Base-by-base conservation (phyloP, 148 eudicot species). In the Amaranthus hypochondriacus region DNA sequence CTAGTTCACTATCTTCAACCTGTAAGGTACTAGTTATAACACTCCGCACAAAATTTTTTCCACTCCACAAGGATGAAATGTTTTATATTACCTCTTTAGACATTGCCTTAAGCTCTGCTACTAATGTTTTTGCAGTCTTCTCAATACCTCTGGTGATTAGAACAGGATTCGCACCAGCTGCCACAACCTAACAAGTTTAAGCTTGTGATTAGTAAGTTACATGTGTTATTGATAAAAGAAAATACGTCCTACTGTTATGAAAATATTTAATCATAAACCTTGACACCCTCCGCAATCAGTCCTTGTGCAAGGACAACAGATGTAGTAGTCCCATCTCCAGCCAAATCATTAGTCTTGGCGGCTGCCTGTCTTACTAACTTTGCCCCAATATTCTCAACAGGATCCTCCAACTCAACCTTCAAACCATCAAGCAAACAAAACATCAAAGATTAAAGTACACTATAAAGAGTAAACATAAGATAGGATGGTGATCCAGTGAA, bases 281-380 rank as follows among this genome's bases (percentile, higher is more conserved):
- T 79, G 21, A 95, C 84, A 60, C 99, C 99, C 70, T 88, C 87
- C 63, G 88, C 87, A 69, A 95, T 92, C 56, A 95, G 88, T 73
- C 91, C 97, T 71, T 96, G 97, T 5, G 99, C 99, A 81, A 95
- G 94, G 68, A 95, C 87, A 9, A 91, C 87, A 4, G 99, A 96
- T 42, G 99, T 95, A 69, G 99, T 95, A 13, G 99, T 95, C 11
- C 99, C 99, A 73, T 95, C 99, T 72, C 99, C 99, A 73, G 99
- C 99, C 69, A 96, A 88, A 75, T 95, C 99, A 72, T 95, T 95
- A 44, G 99, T 92, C 82, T 88, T 92, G 76, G 97, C 89, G 10
- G 99, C 99, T 73, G 92, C 98, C 89, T 95, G 97, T 62, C 96
- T 90, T 57, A 95, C 93, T 57, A 95, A 84, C 72, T 96, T 90